These are phyloP conservation scores for Aurantiochytrium sp. DNA, from an alignment of 108 stramenopile species.

Conservation along the genomic window DNA sequence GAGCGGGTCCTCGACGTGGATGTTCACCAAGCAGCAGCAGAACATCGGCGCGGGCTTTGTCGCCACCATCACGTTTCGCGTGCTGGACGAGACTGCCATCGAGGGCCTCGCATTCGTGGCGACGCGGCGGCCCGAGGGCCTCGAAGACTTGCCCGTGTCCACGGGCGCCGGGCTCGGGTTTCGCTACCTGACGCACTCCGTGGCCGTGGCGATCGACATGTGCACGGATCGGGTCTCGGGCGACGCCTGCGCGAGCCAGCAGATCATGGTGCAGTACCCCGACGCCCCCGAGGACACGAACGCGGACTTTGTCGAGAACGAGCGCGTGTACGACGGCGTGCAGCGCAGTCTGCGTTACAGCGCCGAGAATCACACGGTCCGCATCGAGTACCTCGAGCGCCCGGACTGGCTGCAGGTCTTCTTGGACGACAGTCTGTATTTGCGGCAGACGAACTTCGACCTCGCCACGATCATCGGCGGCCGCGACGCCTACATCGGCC, in stretches of 20 bases:
- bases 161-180: not conserved
- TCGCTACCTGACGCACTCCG: not conserved
- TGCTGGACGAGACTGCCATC: not conserved
- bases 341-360: not conserved
- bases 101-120: constrained; percentile 5
- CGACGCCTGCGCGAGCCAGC: not conserved
- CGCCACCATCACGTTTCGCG: not conserved
- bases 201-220: not conserved
- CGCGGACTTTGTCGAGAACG: not conserved
- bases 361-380: not conserved
- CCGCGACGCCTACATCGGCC: not conserved
- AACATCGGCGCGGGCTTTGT: not conserved
- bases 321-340: not conserved
- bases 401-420: constrained; percentile 11
- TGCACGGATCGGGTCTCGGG: not conserved
- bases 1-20: not conserved
- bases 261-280: not conserved
- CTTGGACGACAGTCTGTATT: constrained; percentile 11
- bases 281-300: not conserved
- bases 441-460: not conserved
- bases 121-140: not conserved
- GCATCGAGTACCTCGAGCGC: not conserved
- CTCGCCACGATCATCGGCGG: not conserved
- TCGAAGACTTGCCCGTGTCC: not conserved
- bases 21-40: not conserved